A percentile compares a stretch with the other conserved stretches of the same genome.
These are phyloP conservation scores for Gliomastix tumulicola DNA, from an alignment of 2,329 filamentous ascomycete genomes.

Conservation along the genomic window DNA sequence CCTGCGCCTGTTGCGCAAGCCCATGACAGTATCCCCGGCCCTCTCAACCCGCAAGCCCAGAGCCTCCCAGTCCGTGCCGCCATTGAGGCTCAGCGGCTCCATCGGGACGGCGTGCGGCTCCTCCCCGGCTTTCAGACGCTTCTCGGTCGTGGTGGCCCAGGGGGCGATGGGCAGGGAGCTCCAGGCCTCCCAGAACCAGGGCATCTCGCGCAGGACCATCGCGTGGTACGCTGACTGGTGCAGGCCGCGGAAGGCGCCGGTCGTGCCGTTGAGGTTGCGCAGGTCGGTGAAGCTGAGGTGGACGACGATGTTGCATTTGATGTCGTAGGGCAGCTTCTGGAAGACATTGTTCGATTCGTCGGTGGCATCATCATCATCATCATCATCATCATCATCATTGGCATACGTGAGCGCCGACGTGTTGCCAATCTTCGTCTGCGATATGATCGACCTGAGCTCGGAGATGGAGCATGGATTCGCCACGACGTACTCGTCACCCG, in stretches of 20 bases:
- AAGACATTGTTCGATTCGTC: too few species aligned
- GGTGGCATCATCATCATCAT: background rate
- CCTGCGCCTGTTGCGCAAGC: background rate
- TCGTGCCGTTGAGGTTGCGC: background rate
- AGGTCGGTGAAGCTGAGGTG: background rate
- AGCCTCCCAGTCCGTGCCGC: background rate
- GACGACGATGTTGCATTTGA: background rate
- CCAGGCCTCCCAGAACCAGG: background rate
- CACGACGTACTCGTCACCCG: background rate
- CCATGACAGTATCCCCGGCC: too few species aligned
- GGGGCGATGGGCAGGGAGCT: background rate
- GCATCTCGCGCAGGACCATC: background rate
- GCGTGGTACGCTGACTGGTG: background rate
- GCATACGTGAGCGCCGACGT: too few species aligned
- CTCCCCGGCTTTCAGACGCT: background rate
- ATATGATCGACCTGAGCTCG: too few species aligned
- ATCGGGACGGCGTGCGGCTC: background rate
- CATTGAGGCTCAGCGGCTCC: background rate
- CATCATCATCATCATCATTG: too few species aligned
- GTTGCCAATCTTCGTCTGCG: too few species aligned
- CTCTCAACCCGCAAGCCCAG: background rate
- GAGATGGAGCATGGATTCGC: background rate
- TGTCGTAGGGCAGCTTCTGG: background rate
- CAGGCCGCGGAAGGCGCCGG: too few species aligned
- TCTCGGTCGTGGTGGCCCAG: background rate